Base-by-base conservation (phyloP, 2,329 filamentous ascomycete species). In the Pseudogymnoascus sp. region DNA sequence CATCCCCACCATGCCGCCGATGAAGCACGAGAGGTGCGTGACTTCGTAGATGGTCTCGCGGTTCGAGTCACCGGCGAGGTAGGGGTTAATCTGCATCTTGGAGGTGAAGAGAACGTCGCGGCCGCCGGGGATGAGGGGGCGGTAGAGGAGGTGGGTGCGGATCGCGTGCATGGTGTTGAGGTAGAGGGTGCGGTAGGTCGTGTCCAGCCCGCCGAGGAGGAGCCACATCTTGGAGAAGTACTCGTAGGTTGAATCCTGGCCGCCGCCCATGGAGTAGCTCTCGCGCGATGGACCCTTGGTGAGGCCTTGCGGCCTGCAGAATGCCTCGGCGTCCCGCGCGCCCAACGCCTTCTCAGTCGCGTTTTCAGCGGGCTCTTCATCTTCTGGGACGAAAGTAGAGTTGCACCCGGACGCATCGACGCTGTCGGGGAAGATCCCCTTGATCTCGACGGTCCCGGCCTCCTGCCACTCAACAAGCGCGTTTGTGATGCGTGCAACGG, bases 341-440 rank as follows among this genome's bases (percentile, higher is more conserved):
- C n/a, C 27, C n/a, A 55, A 6, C 2, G 25, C 10, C 21, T 36
- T 59, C 15, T 12, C n/a, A 4, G 33, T 31, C 4, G 18, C 33
- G 5, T 59, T 59, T 21, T 40, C 21, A 5, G 35, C 7, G 5
- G 58, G 21, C 33, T 9, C n/a, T 15, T 21, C 21, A 0, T 25
- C 55, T 5, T 21, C 9, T 13, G 33, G 35, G n/a, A 73, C 72
- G 0, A 78, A 79, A 0, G 82, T 81, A 62, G 76, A 79, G 69
- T 89, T 87, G 73, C 92, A 96, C 4, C 92, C 92, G 27, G 87
- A 89, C 8, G 88, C 86, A 74, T 96, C 90, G 10, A 97, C 75
- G 39, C 78, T 78, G 66, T 89, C 82, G 0, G 92, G 91, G 78
- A 93, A 96, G 69, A 96, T 82, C 1, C 92, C 92, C 1, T 88